Evolutionary conservation across 345 rosid genomes (phyloP).

Genomic region (Toxicodendron radicans): DNA sequence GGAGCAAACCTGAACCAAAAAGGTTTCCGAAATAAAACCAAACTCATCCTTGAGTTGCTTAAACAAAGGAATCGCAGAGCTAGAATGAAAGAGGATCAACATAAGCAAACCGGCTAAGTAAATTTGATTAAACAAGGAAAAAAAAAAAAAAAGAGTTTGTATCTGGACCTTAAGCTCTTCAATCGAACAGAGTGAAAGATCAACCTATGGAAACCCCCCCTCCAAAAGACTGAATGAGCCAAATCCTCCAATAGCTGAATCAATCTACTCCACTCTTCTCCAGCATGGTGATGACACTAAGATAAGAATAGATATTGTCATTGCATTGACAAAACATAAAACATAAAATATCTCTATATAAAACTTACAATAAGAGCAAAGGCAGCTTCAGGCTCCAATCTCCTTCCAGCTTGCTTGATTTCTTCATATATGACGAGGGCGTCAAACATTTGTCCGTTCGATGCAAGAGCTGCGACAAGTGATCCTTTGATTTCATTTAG

Average conservation of each 20-base stretch:
- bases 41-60: conserved; percentile 45
- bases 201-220: conserved; percentile 63
- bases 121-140: not conserved
- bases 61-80: conserved; percentile 64
- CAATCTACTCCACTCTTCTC: conserved; percentile 48
- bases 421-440: conserved; percentile 65
- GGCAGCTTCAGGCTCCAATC: conserved; percentile 61
- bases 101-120: conserved; percentile 19
- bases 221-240: conserved; percentile 49
- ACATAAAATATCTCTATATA: not conserved
- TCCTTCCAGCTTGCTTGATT: conserved; percentile 52
- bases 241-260: conserved; percentile 61
- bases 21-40: conserved; percentile 49
- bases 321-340: not conserved
- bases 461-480: conserved; percentile 71
- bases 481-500: conserved; percentile 60
- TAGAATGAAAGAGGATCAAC: conserved; percentile 27
- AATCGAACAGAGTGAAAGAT: conserved; percentile 48
- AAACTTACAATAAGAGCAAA: conserved; percentile 56
- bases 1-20: conserved; percentile 65
- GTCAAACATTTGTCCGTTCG: conserved; percentile 57
- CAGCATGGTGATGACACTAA: conserved; percentile 51
- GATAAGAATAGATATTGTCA: conserved; percentile 5
- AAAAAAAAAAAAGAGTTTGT: not conserved
- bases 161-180: conserved; percentile 55